A percentile compares a stretch with the other conserved stretches of the same genome.
phyloP scores from a whole-genome alignment of 371 early-diverging fungal species.

The Mucor ambiguus region DNA sequence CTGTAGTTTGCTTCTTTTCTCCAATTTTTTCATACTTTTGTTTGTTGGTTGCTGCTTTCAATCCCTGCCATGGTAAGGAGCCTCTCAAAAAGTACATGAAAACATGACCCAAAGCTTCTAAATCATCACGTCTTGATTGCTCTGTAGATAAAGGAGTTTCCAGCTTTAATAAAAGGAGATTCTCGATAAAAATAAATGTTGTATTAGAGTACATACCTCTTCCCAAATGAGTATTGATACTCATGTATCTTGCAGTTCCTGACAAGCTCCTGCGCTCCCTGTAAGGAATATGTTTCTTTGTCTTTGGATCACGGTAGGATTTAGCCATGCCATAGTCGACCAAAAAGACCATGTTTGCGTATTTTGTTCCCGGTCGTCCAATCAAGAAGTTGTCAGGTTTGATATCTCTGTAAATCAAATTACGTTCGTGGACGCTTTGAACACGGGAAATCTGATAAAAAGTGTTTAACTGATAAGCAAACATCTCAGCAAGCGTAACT shows the following conservation, averaged over 20 bases:
- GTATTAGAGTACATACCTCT: constrained; percentile 41
- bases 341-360: constrained; percentile 64
- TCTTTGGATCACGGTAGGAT: constrained; percentile 84
- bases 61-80: constrained; percentile 94
- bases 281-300: constrained; percentile 90
- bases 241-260: constrained; percentile 97
- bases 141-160: constrained; percentile 47
- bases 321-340: constrained; percentile 98
- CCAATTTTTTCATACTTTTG: constrained; percentile 96
- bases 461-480: not conserved
- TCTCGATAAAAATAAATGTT: constrained; percentile 1
- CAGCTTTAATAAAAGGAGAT: not conserved
- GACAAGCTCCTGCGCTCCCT: constrained; percentile 87
- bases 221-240: constrained; percentile 94
- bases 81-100: constrained; percentile 95
- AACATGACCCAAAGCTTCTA: constrained; percentile 94
- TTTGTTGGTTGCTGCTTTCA: constrained; percentile 90
- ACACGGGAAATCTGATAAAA: constrained; percentile 55
- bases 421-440: constrained; percentile 94
- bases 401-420: constrained; percentile 98
- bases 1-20: constrained; percentile 84
- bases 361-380: constrained; percentile 70
- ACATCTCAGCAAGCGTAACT: not conserved
- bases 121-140: constrained; percentile 95
- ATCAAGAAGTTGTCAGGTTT: constrained; percentile 99